phyloP scores from a whole-genome alignment of 2,329 filamentous ascomycete genomes.

The Bipolaris cookei region DNA sequence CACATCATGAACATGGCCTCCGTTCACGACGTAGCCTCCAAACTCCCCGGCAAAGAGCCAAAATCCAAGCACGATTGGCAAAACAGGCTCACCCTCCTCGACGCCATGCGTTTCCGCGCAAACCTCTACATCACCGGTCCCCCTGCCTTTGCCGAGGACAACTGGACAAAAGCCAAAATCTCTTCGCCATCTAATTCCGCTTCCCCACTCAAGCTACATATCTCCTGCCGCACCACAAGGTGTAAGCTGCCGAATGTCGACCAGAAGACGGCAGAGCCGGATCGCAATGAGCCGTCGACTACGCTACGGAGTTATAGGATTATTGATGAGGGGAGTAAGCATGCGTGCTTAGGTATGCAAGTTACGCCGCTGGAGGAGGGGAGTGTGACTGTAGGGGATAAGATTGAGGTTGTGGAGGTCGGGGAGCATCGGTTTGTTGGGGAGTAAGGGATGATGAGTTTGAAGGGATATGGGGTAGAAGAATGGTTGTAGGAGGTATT shows the following conservation, averaged over 20 bases:
- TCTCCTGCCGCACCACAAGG: constrained; percentile 69
- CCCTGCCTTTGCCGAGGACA: constrained; percentile 71
- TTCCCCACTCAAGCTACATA: constrained; percentile 53
- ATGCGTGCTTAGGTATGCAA: constrained; percentile 70
- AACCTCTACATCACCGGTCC: constrained; percentile 74
- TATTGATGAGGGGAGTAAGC: constrained; percentile 66
- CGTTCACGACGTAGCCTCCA: constrained; percentile 64
- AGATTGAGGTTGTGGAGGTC: constrained; percentile 40
- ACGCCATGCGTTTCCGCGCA: constrained; percentile 70
- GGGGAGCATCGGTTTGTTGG: constrained; percentile 43
- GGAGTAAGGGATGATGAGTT: not conserved
- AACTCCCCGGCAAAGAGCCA: constrained; percentile 57
- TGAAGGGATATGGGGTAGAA: too few relatives aligned
- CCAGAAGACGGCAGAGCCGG: constrained; percentile 63
- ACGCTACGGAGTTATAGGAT: constrained; percentile 65
- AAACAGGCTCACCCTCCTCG: constrained; percentile 57
- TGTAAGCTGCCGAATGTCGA: constrained; percentile 77
- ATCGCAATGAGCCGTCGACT: constrained; percentile 62
- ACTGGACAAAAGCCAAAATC: constrained; percentile 65
- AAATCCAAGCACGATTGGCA: constrained; percentile 51
- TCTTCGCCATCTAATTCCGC: constrained; percentile 4
- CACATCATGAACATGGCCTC: constrained; percentile 71
- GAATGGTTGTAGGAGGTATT: too few relatives aligned
- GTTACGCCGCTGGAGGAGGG: constrained; percentile 59
- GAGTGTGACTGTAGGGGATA: constrained; percentile 42